A percentile compares a stretch with the other conserved stretches of the same genome.
Evolutionary conservation across 352 stramenopile species (phyloP).

Genomic region (Phytopythium boreale): DNA sequence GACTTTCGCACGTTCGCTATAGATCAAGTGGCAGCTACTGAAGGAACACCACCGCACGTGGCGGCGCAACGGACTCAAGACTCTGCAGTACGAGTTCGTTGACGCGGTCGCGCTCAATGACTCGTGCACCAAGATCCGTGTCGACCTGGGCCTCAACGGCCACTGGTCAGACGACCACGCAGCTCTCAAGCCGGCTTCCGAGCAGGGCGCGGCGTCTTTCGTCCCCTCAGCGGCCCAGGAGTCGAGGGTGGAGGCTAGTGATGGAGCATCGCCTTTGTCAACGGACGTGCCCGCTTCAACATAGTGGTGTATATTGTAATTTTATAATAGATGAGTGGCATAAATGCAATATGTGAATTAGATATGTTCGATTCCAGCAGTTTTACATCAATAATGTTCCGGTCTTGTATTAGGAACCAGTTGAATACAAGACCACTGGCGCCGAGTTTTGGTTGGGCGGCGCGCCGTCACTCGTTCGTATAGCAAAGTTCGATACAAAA

Average conservation of each 20-base stretch:
- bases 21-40: conserved; percentile 46
- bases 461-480: too few relatives aligned
- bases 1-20: background rate
- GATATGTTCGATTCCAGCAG: too few relatives aligned
- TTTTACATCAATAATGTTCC: too few relatives aligned
- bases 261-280: too few relatives aligned
- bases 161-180: conserved; percentile 50
- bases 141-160: conserved; percentile 35
- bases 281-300: background rate
- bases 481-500: too few relatives aligned
- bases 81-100: conserved; percentile 39
- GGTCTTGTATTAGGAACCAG: too few relatives aligned
- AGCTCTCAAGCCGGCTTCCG: background rate
- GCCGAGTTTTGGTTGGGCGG: too few relatives aligned
- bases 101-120: conserved; percentile 34
- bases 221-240: too few relatives aligned
- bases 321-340: too few relatives aligned
- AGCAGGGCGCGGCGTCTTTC: background rate
- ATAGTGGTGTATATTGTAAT: background rate
- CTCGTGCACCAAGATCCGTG: conserved; percentile 45
- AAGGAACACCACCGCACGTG: conserved; percentile 54
- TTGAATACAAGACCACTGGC: too few relatives aligned
- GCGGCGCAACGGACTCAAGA: conserved; percentile 51
- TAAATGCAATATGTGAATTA: too few relatives aligned
- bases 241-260: background rate